Conservation (phyloP, 805 yeast species). For the Yamadazyma nakazawae region DNA sequence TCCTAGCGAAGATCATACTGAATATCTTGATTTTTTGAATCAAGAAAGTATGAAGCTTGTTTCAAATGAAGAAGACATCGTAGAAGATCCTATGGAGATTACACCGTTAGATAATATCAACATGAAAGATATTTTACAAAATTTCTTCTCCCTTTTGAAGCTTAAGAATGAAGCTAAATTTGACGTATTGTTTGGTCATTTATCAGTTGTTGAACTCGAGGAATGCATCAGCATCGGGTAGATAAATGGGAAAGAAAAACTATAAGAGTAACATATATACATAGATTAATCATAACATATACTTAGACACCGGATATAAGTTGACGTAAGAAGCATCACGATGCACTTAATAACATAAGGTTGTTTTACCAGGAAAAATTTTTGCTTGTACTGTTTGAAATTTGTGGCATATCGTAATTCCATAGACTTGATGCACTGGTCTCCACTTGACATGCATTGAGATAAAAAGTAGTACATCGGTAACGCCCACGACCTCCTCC, state of each 20-base stretch:
- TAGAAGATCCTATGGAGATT: conserved; percentile 71
- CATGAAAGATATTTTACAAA: conserved; percentile 53
- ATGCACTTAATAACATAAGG: no score
- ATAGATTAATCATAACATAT: no score
- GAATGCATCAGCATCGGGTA: neutral
- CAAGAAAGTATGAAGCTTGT: conserved; percentile 23
- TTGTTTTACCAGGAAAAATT: no score
- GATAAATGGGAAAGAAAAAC: neutral
- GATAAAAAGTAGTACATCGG: no score
- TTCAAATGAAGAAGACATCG: conserved; percentile 65
- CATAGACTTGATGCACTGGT: no score
- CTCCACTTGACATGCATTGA: no score
- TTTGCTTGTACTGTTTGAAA: no score
- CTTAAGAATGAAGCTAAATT: conserved; percentile 46
- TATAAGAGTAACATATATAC: no score
- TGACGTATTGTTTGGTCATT: conserved; percentile 37
- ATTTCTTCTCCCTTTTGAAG: conserved; percentile 49
- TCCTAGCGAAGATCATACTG: conserved; percentile 17
- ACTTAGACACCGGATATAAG: no score
- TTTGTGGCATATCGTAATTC: no score
- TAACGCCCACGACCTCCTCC: no score
- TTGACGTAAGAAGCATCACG: no score
- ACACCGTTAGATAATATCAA: conserved; percentile 76
- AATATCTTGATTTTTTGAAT: conserved; percentile 24
- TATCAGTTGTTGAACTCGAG: neutral